These are phyloP conservation scores for Fusarium udum DNA, from an alignment of 2,329 filamentous ascomycete species.

Conservation along the genomic window DNA sequence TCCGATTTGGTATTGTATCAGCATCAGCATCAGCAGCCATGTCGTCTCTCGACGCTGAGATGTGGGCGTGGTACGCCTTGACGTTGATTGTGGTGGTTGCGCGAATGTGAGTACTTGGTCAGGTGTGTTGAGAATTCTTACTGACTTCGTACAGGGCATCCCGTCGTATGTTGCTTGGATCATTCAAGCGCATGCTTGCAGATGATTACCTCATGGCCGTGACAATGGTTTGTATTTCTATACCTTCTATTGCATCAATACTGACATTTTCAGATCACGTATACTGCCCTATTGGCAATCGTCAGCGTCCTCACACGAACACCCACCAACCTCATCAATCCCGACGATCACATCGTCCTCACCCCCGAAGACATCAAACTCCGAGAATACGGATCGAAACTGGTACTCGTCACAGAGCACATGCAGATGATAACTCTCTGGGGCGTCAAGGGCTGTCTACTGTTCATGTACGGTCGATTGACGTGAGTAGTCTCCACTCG, in stretches of 20 bases:
- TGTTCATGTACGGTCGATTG: conserved; percentile 64
- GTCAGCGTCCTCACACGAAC: conserved; percentile 46
- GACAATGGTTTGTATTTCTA: conserved; percentile 53
- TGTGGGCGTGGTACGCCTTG: conserved; percentile 55
- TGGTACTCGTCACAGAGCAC: conserved; percentile 68
- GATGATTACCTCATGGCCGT: conserved; percentile 67
- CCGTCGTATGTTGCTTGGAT: conserved; percentile 52
- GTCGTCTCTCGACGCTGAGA: conserved; percentile 47
- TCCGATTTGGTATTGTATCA: not conserved
- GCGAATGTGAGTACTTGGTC: conserved; percentile 48
- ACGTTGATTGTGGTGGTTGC: conserved; percentile 49
- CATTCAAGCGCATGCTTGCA: conserved; percentile 57
- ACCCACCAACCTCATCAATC: conserved; percentile 66
- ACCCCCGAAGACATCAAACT: conserved; percentile 55
- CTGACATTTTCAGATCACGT: conserved; percentile 16
- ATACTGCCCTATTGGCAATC: conserved; percentile 36
- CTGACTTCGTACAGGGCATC: conserved; percentile 43
- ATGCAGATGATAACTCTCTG: conserved; percentile 68
- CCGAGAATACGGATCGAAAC: conserved; percentile 65
- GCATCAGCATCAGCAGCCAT: conserved; percentile 3
- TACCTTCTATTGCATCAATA: fast-evolving
- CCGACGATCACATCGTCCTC: conserved; percentile 54
- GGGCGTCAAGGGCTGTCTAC: conserved; percentile 61
- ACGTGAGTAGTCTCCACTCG: conserved; percentile 50
- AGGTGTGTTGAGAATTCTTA: not conserved